Evolutionary conservation across 2,329 filamentous ascomycete genomes (phyloP), one percentile per base, ranked within the genome.

Genomic region (Parastagonospora avenae): DNA sequence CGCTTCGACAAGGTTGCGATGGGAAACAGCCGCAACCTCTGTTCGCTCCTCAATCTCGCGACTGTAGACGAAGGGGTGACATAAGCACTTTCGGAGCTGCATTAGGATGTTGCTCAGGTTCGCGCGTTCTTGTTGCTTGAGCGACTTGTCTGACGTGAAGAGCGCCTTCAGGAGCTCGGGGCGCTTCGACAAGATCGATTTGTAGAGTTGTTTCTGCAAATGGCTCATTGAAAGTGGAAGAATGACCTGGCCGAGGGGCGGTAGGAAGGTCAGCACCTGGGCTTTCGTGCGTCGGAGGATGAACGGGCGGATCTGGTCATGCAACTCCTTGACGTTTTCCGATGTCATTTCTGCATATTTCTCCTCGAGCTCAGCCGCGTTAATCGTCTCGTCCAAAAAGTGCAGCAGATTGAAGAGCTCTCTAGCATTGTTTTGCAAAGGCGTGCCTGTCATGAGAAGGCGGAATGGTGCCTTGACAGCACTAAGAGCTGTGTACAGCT

Each of bases 351-450:
- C 85, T 4, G 79, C 79, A 66, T 91, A 97, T 63, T 91, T 78
- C 48, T 83, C 79, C 63, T 97, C 93, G 2, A 97, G 78, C 15
- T 82, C 75, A 30, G 84, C 84, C 0, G 94, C 92, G 61, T 92
- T 76, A 50, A 85, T 83, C 1, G 77, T 79, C 6, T 85, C 82
- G 66, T 99, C 92, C 37, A 97, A 82, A 72, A 99, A 99, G 59
- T 97, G 93, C 4, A 99, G 77, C n/a, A 99, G 80, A 67, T 97
- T 99, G 78, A 97, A 97, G 0, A 99, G 79, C 72, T 99, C 94
- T 40, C 92, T 84, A 60, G 91, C 90, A 70, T 97, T 97, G 74
- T 99, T 99, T 65, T 99, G 94, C 10, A 99, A 77, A 0, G 94
- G 94, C 0, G 94, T 99, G 2, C 92, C 74, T 1, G 93, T 97